These are phyloP conservation scores for Actinomortierella wolfii DNA, from an alignment of 371 early-diverging fungal genomes.

Conservation along the genomic window DNA sequence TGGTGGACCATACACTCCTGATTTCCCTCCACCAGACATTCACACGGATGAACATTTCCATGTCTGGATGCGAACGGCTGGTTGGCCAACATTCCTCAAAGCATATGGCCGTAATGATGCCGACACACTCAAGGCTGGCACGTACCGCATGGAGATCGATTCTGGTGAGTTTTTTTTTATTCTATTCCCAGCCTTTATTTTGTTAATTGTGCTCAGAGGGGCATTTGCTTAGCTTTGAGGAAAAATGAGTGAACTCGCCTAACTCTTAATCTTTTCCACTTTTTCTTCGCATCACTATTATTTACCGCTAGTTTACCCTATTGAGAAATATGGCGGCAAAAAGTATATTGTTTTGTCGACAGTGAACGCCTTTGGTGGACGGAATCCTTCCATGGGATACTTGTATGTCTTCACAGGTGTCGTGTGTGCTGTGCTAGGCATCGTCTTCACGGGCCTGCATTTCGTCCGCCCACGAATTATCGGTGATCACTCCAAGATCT, in stretches of 20 bases:
- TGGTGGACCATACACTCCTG: conserved; percentile 54
- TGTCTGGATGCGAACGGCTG: conserved; percentile 99
- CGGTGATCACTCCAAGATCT: conserved; percentile 47
- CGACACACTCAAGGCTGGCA: conserved; percentile 56
- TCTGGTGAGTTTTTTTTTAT: conserved; percentile 52
- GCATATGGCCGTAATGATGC: conserved; percentile 82
- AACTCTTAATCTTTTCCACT: too few species aligned
- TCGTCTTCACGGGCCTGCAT: conserved; percentile 85
- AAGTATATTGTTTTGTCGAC: conserved; percentile 92
- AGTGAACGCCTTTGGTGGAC: conserved; percentile 88
- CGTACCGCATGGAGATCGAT: conserved; percentile 67
- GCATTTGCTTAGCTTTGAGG: too few species aligned
- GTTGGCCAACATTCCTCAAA: conserved; percentile 96
- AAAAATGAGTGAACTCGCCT: background rate
- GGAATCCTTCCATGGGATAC: conserved; percentile 93
- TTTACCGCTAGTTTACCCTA: conserved; percentile 37
- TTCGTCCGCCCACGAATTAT: conserved; percentile 79
- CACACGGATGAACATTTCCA: conserved; percentile 80
- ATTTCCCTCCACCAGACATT: conserved; percentile 74
- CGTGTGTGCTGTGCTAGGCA: conserved; percentile 81
- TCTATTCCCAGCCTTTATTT: background rate
- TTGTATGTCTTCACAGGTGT: conserved; percentile 88
- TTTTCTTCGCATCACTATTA: too few species aligned
- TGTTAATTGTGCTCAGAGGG: too few species aligned
- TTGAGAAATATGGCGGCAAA: conserved; percentile 83